Evolutionary conservation across 202 grass and related monocot genomes (phyloP), one percentile per base, ranked within the genome.

Genomic region (Eragrostis tef): DNA sequence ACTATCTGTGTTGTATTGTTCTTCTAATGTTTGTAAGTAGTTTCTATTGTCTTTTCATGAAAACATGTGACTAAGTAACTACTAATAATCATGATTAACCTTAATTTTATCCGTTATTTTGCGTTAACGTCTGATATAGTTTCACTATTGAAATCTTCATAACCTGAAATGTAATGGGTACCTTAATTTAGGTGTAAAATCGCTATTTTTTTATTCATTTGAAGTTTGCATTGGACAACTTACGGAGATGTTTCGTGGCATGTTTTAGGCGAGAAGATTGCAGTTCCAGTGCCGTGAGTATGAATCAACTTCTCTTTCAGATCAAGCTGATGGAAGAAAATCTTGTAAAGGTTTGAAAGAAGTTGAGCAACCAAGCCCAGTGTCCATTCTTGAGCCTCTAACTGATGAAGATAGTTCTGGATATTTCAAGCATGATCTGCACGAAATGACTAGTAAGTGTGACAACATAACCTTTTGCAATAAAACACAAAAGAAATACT

Each of bases 341-440:
- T 48, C 51, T 74, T 41, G 3, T 63, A 90, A 84, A 83, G 67
- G 84, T 49, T 88, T 80, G 11, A 89, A 88, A 76, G 84, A 92
- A 70, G 56, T 85, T 71, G 85, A 88, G 54, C 90, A 90, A 77
- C 91, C 93, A 17, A 93, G 93, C 53, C 89, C 89, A 26, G 87
- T 96, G 14, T 99, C 90, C 50, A 87, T 96, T 79, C 89, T 93
- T 51, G 85, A 93, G 49, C 85, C 87, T 74, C 85, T 70, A 75
- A 84, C 73, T 54, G 87, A 88, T 83, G 83, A 87, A 77, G 89
- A 90, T 39, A 91, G 85, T 53, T 91, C 89, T 22, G 87, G 85
- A 85, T 84, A 60, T 75, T 88, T 80, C 72, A 79, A 77, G 19
- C 67, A 61, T 66, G 72, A 78, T 49, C 79, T 50, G 67, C 64